Evolutionary conservation across 2,329 filamentous ascomycete species (phyloP).

Genomic region (Blastomyces parvus): DNA sequence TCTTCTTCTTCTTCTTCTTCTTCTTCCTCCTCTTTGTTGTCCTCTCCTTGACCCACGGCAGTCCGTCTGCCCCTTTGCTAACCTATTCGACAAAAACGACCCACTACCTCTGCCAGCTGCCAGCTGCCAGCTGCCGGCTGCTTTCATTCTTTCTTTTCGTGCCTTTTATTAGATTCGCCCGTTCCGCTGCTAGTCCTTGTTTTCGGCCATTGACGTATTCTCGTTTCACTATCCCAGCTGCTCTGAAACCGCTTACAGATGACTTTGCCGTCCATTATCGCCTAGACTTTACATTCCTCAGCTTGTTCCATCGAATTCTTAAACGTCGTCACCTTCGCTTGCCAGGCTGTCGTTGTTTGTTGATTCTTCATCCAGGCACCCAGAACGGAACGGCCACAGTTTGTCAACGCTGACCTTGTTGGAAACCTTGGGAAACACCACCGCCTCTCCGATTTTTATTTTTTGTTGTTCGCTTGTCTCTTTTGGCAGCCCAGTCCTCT

Average conservation of each 20-base stretch:
- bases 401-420: background rate
- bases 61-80: background rate
- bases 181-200: background rate
- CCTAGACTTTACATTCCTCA: background rate
- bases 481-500: background rate
- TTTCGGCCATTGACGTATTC: background rate
- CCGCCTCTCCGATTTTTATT: background rate
- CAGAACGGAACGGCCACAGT: background rate
- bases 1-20: slow-evolving; percentile 10
- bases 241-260: slow-evolving; percentile 23
- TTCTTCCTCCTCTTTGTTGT: slow-evolving; percentile 10
- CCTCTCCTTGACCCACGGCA: background rate
- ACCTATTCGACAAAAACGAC: background rate
- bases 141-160: background rate
- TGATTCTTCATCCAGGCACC: background rate
- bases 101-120: too few relatives aligned
- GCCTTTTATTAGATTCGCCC: background rate
- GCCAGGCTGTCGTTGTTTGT: background rate
- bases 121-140: background rate
- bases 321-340: background rate
- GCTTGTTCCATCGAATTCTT: slow-evolving; percentile 15
- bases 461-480: background rate
- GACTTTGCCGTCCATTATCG: background rate
- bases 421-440: background rate
- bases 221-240: slow-evolving; percentile 7